A percentile compares a stretch with the other conserved stretches of the same genome.
phyloP scores from a whole-genome alignment of 345 rosid genomes.

The Eucalyptus decipiens region DNA sequence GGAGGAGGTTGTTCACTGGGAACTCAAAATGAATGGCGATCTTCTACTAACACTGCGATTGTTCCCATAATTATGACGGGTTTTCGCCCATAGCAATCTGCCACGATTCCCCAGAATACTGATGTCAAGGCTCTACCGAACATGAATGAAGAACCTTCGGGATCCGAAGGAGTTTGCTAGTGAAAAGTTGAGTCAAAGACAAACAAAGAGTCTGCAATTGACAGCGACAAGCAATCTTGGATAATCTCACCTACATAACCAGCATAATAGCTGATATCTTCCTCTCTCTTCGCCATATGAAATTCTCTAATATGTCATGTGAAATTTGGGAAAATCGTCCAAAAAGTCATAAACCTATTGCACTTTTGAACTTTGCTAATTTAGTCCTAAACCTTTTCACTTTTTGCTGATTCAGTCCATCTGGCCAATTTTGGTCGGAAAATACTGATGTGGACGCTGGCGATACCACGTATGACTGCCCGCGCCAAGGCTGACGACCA shows the following conservation, averaged over 20 bases:
- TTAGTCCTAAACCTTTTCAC: no score
- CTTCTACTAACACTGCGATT: conserved; percentile 44
- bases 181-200: not conserved
- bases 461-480: no score
- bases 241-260: conserved; percentile 65
- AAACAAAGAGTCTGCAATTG: not conserved
- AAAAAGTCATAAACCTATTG: no score
- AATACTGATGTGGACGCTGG: no score
- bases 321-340: no score
- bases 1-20: no score
- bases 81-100: conserved; percentile 78
- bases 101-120: conserved; percentile 61
- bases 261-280: conserved; percentile 78
- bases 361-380: no score
- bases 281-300: conserved; percentile 49
- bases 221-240: not conserved
- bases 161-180: not conserved
- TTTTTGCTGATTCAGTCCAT: no score
- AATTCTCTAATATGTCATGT: conserved; percentile 61
- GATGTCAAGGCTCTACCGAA: conserved; percentile 83
- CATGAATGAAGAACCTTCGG: conserved; percentile 71
- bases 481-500: rapidly evolving
- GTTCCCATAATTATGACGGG: conserved; percentile 70
- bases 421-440: no score
- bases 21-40: not conserved